Conservation (phyloP, 768 basidiomycete genomes). For the Termitomyces sp. region DNA sequence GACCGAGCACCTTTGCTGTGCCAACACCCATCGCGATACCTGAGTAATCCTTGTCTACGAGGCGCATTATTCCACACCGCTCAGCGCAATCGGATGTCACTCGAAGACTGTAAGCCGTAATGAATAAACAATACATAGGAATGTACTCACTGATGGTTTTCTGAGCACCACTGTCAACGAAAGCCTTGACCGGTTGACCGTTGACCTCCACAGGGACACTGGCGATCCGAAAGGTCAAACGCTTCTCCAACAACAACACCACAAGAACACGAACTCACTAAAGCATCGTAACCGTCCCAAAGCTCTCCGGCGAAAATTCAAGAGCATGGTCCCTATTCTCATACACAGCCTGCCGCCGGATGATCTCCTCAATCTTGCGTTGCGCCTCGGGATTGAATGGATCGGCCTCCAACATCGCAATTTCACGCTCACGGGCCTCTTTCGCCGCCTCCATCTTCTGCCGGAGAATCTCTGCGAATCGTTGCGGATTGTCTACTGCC, state of each 20-base stretch:
- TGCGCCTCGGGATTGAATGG: constrained; percentile 94
- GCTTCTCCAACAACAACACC: background rate
- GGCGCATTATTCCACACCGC: constrained; percentile 89
- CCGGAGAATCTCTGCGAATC: constrained; percentile 70
- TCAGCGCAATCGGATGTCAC: constrained; percentile 94
- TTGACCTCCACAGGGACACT: constrained; percentile 94
- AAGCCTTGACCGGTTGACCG: constrained; percentile 84
- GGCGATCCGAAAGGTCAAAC: background rate
- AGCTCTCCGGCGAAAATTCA: constrained; percentile 89
- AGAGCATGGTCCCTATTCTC: constrained; percentile 95
- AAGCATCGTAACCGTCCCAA: constrained; percentile 94
- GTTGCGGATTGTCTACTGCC: constrained; percentile 61
- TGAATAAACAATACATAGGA: background rate
- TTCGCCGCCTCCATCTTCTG: constrained; percentile 55
- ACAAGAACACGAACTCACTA: constrained; percentile 53
- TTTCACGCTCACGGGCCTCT: constrained; percentile 52
- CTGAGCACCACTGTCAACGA: constrained; percentile 98
- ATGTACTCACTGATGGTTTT: constrained; percentile 81
- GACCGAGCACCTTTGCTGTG: constrained; percentile 88
- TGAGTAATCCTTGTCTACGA: constrained; percentile 80
- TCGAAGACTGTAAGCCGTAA: constrained; percentile 21
- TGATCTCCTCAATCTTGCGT: constrained; percentile 87
- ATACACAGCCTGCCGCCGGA: constrained; percentile 80
- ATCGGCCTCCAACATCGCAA: constrained; percentile 72
- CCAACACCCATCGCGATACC: constrained; percentile 95